Evolutionary conservation across 768 basidiomycete species (phyloP).

Genomic region (Lentinula raphanica): DNA sequence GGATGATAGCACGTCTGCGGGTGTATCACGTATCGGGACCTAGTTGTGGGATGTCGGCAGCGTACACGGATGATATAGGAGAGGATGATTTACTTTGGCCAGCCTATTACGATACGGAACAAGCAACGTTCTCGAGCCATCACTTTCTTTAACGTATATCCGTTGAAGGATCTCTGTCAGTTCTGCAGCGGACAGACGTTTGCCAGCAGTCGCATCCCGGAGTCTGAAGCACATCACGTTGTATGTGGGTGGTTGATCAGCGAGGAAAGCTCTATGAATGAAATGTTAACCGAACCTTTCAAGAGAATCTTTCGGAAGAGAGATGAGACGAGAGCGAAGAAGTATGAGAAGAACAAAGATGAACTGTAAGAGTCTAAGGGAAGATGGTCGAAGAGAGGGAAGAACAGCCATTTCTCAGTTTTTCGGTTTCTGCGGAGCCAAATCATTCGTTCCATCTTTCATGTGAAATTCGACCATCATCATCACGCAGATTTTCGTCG

Average conservation of each 20-base stretch:
- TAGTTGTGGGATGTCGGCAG: not conserved
- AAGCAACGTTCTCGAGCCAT: conserved; percentile 59
- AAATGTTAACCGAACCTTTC: conserved; percentile 7
- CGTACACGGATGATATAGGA: too few species aligned
- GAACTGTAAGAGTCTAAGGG: conserved; percentile 35
- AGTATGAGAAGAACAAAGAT: conserved; percentile 45
- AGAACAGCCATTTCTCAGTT: conserved; percentile 1
- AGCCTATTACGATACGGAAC: conserved; percentile 62
- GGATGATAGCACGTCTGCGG: conserved; percentile 28
- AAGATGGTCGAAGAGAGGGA: not conserved
- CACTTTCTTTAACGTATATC: conserved; percentile 54
- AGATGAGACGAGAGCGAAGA: conserved; percentile 40
- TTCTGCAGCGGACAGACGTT: conserved; percentile 33
- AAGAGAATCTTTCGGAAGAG: conserved; percentile 27
- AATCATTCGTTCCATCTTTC: too few species aligned
- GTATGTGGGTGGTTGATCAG: not conserved
- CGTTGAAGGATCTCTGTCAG: conserved; percentile 48
- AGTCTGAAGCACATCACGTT: conserved; percentile 10
- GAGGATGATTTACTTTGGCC: conserved; percentile 29
- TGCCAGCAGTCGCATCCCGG: conserved; percentile 20
- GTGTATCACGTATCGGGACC: conserved; percentile 31
- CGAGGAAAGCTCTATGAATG: not conserved
- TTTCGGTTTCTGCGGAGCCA: not conserved
- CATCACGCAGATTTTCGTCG: too few species aligned
- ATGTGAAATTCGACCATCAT: too few species aligned